phyloP scores from a whole-genome alignment of 441 rosid genomes.

The Euphorbia celastroides region DNA sequence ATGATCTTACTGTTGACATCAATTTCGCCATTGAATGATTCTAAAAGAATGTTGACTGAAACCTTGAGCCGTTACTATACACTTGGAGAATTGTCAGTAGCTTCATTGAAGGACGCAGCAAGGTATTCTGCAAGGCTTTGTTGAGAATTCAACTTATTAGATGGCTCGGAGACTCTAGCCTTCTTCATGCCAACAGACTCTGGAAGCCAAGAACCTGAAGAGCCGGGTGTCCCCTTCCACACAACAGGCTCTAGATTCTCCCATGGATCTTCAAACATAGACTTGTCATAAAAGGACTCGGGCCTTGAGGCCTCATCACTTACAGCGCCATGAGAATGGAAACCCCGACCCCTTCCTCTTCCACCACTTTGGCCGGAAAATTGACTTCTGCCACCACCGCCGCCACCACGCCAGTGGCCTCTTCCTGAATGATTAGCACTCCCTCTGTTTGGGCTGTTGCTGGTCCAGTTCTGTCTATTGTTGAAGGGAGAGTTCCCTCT shows the following conservation, averaged over 20 bases:
- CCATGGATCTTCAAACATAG: slow-evolving; percentile 85
- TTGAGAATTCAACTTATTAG: slow-evolving; percentile 34
- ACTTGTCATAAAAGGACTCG: slow-evolving; percentile 40
- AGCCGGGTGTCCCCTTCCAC: slow-evolving; percentile 39
- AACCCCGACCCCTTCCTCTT: slow-evolving; percentile 37
- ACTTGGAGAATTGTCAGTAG: slow-evolving; percentile 30
- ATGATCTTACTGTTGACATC: neutral
- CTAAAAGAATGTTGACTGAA: neutral
- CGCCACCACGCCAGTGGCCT: slow-evolving; percentile 34
- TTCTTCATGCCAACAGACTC: slow-evolving; percentile 42
- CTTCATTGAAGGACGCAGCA: slow-evolving; percentile 67
- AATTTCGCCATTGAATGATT: neutral
- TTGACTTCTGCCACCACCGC: slow-evolving; percentile 26
- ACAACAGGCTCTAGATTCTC: slow-evolving; percentile 44
- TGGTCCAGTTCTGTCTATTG: slow-evolving; percentile 34
- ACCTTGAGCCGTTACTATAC: slow-evolving; percentile 18
- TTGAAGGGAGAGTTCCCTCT: slow-evolving; percentile 22
- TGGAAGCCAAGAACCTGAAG: slow-evolving; percentile 58
- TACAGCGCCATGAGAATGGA: slow-evolving; percentile 22
- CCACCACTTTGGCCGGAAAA: slow-evolving; percentile 36
- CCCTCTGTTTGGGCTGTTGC: slow-evolving; percentile 27
- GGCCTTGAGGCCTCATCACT: slow-evolving; percentile 28
- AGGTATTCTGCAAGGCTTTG: slow-evolving; percentile 77
- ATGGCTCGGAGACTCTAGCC: slow-evolving; percentile 37
- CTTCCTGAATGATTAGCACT: slow-evolving; percentile 36